phyloP scores from a whole-genome alignment of 352 stramenopile species.

The Globisporangium canariense region DNA sequence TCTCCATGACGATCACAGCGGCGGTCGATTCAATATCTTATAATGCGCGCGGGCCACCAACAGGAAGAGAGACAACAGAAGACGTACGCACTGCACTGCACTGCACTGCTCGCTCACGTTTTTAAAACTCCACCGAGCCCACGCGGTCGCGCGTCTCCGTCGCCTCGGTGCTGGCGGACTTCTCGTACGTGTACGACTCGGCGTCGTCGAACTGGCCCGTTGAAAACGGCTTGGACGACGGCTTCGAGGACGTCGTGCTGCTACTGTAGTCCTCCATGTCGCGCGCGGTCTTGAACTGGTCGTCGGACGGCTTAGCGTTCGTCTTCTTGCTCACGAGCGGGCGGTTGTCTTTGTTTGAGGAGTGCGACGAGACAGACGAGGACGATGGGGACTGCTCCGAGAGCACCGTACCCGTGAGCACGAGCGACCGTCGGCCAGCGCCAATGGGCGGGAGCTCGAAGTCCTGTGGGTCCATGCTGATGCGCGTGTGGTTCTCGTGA shows the following conservation, averaged over 20 bases:
- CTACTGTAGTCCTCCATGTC: slow-evolving; percentile 22
- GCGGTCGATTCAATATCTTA: background rate
- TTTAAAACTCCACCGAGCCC: slow-evolving; percentile 63
- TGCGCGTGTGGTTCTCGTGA: slow-evolving; percentile 49
- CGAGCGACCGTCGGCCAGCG: slow-evolving; percentile 22
- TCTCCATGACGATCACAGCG: background rate
- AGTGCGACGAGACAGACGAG: slow-evolving; percentile 17
- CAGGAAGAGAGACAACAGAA: background rate
- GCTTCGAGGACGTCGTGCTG: slow-evolving; percentile 16
- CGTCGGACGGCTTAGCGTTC: slow-evolving; percentile 26
- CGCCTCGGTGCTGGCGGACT: slow-evolving; percentile 1
- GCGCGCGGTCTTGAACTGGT: slow-evolving; percentile 38
- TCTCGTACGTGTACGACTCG: slow-evolving; percentile 17
- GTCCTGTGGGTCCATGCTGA: slow-evolving; percentile 30
- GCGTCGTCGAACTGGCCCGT: slow-evolving; percentile 51
- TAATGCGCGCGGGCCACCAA: background rate
- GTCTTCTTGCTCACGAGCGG: background rate
- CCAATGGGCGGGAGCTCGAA: slow-evolving; percentile 21
- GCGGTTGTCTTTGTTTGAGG: background rate
- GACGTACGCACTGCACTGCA: slow-evolving; percentile 4
- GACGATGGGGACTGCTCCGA: slow-evolving; percentile 27
- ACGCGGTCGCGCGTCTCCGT: slow-evolving; percentile 21
- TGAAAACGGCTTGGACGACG: slow-evolving; percentile 19
- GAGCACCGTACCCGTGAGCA: slow-evolving; percentile 37
- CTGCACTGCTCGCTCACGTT: background rate